Evolutionary conservation across 257 asterid species (phyloP).

Genomic region (Solanum chaucha): DNA sequence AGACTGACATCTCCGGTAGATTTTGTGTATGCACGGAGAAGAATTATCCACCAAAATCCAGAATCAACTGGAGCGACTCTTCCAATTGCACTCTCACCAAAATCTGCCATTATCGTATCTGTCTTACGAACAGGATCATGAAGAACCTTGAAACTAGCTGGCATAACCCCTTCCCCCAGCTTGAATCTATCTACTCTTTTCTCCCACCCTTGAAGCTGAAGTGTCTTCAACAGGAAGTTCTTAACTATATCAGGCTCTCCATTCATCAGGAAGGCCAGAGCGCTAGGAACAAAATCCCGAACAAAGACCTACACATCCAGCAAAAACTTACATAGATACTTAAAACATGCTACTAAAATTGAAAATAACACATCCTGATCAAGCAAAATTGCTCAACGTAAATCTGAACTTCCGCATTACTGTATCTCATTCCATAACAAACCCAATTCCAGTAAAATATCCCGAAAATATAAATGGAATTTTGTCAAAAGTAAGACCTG

Average conservation of each 20-base stretch:
- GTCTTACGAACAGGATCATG: slow-evolving; percentile 58
- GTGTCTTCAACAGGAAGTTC: slow-evolving; percentile 61
- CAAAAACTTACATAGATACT: not conserved
- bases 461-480: not conserved
- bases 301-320: slow-evolving; percentile 49
- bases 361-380: not conserved
- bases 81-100: slow-evolving; percentile 82
- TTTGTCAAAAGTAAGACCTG: not conserved
- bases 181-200: slow-evolving; percentile 59
- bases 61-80: slow-evolving; percentile 84
- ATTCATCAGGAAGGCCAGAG: slow-evolving; percentile 62
- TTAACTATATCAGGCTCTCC: slow-evolving; percentile 73
- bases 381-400: not conserved
- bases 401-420: not conserved
- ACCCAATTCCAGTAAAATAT: not conserved
- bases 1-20: slow-evolving; percentile 57
- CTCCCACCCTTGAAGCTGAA: slow-evolving; percentile 82
- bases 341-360: not conserved
- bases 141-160: slow-evolving; percentile 75
- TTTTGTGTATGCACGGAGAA: slow-evolving; percentile 74
- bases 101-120: slow-evolving; percentile 59
- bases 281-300: slow-evolving; percentile 77
- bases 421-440: not conserved
- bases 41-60: slow-evolving; percentile 87
- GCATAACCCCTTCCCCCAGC: slow-evolving; percentile 77